Evolutionary conservation across 345 rosid species (phyloP).

Genomic region (Euphorbia peplus): DNA sequence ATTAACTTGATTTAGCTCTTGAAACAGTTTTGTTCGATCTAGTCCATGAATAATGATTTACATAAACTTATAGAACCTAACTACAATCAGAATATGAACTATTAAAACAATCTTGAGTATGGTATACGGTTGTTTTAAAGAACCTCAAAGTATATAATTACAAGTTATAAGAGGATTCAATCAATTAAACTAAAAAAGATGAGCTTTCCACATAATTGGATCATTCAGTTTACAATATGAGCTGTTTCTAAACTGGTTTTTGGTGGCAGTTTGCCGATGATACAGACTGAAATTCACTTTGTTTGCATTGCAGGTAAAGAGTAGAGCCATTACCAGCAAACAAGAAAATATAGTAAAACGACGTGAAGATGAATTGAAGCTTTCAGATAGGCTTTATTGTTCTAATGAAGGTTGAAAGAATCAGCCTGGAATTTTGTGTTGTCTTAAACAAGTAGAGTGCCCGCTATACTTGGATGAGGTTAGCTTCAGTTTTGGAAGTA

Average conservation of each 20-base stretch:
- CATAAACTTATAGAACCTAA: background rate
- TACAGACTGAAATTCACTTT: background rate
- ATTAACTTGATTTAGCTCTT: background rate
- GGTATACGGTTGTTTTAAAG: background rate
- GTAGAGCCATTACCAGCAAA: background rate
- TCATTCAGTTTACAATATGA: background rate
- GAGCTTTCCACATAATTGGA: background rate
- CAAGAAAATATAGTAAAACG: background rate
- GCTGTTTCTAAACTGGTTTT: background rate
- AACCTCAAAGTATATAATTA: background rate
- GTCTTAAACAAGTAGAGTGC: background rate
- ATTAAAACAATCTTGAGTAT: too few relatives aligned
- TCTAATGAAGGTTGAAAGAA: background rate
- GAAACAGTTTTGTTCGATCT: background rate
- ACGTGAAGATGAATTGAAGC: background rate
- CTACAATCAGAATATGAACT: background rate
- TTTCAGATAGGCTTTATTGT: background rate
- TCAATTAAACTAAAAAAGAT: too few relatives aligned
- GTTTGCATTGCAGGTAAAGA: slow-evolving; percentile 5
- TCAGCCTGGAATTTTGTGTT: background rate
- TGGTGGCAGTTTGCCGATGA: background rate
- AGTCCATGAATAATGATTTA: background rate
- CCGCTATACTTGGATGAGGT: background rate
- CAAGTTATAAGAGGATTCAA: background rate
- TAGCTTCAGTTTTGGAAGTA: background rate